Conservation (phyloP, 495 filamentous ascomycete genomes). For the Entonaema liquescens region DNA sequence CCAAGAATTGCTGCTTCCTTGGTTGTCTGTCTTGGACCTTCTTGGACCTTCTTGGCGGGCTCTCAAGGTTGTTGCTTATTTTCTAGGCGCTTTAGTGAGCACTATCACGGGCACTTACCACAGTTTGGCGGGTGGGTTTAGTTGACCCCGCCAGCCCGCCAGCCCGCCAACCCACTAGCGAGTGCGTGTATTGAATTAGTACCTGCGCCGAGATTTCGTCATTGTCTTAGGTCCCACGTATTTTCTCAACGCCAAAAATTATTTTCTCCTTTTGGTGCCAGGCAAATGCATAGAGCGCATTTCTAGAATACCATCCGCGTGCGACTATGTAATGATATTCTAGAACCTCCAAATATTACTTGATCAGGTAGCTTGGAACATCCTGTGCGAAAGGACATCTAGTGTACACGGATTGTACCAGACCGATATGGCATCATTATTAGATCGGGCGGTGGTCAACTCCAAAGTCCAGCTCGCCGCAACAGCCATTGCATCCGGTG, state of each 20-base stretch:
- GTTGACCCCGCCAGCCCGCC: not conserved
- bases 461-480: slow-evolving; percentile 70
- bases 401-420: not conserved
- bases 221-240: slow-evolving; percentile 1
- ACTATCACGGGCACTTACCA: too few relatives aligned
- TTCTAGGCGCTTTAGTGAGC: not conserved
- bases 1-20: slow-evolving; percentile 14
- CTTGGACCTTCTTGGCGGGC: slow-evolving; percentile 14
- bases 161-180: not conserved
- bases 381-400: too few relatives aligned
- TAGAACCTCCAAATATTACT: not conserved
- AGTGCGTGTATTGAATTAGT: not conserved
- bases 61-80: not conserved
- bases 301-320: not conserved
- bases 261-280: not conserved
- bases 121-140: not conserved
- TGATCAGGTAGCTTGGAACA: not conserved
- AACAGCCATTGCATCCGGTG: slow-evolving; percentile 78
- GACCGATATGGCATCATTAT: slow-evolving; percentile 49
- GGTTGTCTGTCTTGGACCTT: slow-evolving; percentile 6
- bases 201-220: slow-evolving; percentile 28
- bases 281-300: not conserved
- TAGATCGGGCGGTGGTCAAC: slow-evolving; percentile 47
- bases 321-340: not conserved
- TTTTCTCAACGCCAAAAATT: slow-evolving; percentile 6